These are phyloP conservation scores for Bondarzewia mesenterica DNA, from an alignment of 1,284 basidiomycete species.

Conservation along the genomic window DNA sequence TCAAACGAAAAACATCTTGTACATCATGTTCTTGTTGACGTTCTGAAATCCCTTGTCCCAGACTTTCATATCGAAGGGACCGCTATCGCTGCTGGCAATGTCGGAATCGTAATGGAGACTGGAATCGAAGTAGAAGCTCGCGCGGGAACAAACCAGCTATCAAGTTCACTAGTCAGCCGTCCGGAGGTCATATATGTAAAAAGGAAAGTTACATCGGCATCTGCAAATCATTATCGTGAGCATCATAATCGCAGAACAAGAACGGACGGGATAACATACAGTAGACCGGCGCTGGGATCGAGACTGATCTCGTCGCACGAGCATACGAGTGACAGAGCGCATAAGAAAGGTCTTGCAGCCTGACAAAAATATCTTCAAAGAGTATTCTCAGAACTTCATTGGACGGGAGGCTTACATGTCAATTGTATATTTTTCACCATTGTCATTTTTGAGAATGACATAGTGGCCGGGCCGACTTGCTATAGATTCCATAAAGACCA, in stretches of 20 bases:
- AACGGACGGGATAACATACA: constrained; percentile 3
- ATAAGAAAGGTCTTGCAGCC: constrained; percentile 9
- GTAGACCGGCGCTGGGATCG: constrained; percentile 11
- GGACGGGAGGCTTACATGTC: not conserved
- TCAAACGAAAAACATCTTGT: constrained; percentile 36
- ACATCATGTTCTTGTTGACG: not conserved
- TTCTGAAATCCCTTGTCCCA: constrained; percentile 25
- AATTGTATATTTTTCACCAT: not conserved
- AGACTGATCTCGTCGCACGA: constrained; percentile 12
- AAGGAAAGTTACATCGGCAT: not conserved
- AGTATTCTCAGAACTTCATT: too few species aligned
- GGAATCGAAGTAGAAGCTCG: constrained; percentile 23
- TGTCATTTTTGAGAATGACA: not conserved
- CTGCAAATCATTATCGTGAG: not conserved
- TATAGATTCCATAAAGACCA: not conserved
- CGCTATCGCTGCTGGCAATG: constrained; percentile 15
- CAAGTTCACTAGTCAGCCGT: constrained; percentile 5
- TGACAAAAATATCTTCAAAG: too few species aligned
- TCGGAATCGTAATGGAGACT: constrained; percentile 18
- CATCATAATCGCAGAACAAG: not conserved
- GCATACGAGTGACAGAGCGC: constrained; percentile 9
- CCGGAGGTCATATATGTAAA: too few species aligned
- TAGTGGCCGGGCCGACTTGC: not conserved
- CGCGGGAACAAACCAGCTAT: constrained; percentile 14
- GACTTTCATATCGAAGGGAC: constrained; percentile 24